Base-by-base conservation (phyloP, 768 basidiomycete genomes). In the Lentinula raphanica region DNA sequence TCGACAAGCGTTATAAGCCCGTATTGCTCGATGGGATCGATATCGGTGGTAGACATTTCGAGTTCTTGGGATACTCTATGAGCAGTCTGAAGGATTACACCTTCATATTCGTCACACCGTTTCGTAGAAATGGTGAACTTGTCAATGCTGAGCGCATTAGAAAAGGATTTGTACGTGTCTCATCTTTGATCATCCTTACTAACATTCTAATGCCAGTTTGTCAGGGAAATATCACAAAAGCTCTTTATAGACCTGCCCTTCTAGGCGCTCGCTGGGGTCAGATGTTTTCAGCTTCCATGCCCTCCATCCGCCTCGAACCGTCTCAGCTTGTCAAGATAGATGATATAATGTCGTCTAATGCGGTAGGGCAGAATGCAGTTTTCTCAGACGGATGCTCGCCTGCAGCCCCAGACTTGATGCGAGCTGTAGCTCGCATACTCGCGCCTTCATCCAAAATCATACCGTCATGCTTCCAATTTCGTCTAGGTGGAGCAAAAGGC, bases 61-160 rank as follows among this genome's bases (percentile, higher is more conserved):
- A 78, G 2, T 74, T 82, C 63, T 63, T 83, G 25, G 82, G 77
- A 3, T 82, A 82, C 58, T 81, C 80, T 2, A 79, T 78, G 73
- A 80, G 78, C 50, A 81, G 81, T 3, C 67, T 82, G 54, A 74
- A 74, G 59, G 72, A 79, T 42, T 78, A 82, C 53, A 76, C 77
- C 0, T 70, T 81, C 49, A 76, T 74, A 67, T 83, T 83, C 58
- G 76, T 81, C 23, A 70, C 72, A 7, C 73, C 75, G 0, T 83
- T 83, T 56, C 11, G 5, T 12, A 23, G 9, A 15, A 9, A 53
- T 12, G 51, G 51, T 17, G 36, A 36, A 15, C 36, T 36, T 12
- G 40, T 53, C 36, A 39, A 38, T 36, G 51, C 51, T 13, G 51
- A 39, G 23, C 7, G 27, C 25, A 53, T 53, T 23, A n/a, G 51